Base-by-base conservation (phyloP, 768 basidiomycete species). In the Heimioporus sp. region DNA sequence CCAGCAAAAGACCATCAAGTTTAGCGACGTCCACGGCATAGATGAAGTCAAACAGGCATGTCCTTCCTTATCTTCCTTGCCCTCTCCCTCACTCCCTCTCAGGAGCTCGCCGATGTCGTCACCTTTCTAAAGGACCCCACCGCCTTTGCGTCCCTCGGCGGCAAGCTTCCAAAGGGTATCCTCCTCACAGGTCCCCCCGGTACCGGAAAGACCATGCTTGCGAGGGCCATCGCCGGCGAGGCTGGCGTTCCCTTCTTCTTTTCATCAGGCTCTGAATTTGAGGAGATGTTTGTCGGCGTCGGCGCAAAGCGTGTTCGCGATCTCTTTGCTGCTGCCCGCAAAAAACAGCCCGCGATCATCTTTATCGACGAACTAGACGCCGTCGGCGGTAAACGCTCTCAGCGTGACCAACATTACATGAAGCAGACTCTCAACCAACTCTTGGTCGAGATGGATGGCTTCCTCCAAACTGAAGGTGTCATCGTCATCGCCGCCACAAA, bases 401-500 rank as follows among this genome's bases (percentile, higher is more conserved):
- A 80, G 53, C 81, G 87, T 51, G 88, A 92, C 56, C 87, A 93
- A 69, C 87, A 90, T 63, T 90, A 92, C 72, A 83, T 91, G 85
- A 92, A 92, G 61, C 91, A 92, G 69, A 94, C 97, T 0, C 77
- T 99, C 42, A 99, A 99, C 63, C 96, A 98, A 70, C 80, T 99
- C 15, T 79, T 99, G 46, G 92, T 95, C 37, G 97, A 99, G 69
- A 87, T 98, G 81, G 97, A 99, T 63, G 97, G 97, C 3, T 99
- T 99, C 76, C 76, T 87, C 65, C 91, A 94, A 66, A 83, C 79
- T 28, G 93, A 98, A 69, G 96, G 94, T 24, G 83, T 99, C 58
- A 93, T 98, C 53, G 90, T 98, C 55, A 92, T 98, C 52, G 95
- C 90, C 31, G 92, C 88, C n/a, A 99, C 97, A 46, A 99, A 99